These are phyloP conservation scores for Scedosporium apiospermum DNA, from an alignment of 2,329 filamentous ascomycete species.

Conservation along the genomic window DNA sequence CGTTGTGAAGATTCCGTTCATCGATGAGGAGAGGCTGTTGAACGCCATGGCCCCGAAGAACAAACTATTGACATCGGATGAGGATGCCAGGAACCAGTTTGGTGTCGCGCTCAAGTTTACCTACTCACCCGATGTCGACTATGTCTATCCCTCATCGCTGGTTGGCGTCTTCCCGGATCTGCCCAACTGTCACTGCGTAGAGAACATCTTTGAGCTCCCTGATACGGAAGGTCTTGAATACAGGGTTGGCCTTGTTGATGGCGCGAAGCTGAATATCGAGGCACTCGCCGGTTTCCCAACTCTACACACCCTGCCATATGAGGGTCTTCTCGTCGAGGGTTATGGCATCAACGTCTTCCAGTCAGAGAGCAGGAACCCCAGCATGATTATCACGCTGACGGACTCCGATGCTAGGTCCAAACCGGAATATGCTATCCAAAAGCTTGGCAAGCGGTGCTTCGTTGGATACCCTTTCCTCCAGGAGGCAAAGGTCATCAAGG, in stretches of 20 bases:
- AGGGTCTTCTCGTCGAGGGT: slow-evolving; percentile 57
- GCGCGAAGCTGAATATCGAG: slow-evolving; percentile 68
- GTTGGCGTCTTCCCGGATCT: slow-evolving; percentile 87
- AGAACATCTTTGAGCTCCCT: slow-evolving; percentile 93
- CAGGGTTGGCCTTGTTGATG: slow-evolving; percentile 72
- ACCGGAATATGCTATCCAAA: slow-evolving; percentile 62
- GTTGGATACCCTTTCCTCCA: slow-evolving; percentile 94
- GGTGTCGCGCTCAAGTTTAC: slow-evolving; percentile 90
- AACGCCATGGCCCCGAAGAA: slow-evolving; percentile 81
- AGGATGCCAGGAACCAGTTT: slow-evolving; percentile 79
- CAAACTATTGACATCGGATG: slow-evolving; percentile 62
- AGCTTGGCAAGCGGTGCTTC: slow-evolving; percentile 77
- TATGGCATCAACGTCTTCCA: slow-evolving; percentile 95
- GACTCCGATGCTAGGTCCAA: slow-evolving; percentile 64
- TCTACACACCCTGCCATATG: slow-evolving; percentile 75
- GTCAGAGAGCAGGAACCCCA: slow-evolving; percentile 91
- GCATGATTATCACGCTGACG: slow-evolving; percentile 80
- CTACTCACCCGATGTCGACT: slow-evolving; percentile 68
- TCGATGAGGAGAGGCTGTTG: slow-evolving; percentile 81
- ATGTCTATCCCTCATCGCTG: slow-evolving; percentile 77
- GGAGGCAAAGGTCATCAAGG: slow-evolving; percentile 80
- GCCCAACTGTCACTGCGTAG: slow-evolving; percentile 76
- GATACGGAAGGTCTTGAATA: slow-evolving; percentile 84
- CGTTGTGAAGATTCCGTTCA: slow-evolving; percentile 98
- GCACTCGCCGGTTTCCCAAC: slow-evolving; percentile 94